phyloP scores from a whole-genome alignment of 1,284 basidiomycete species.

The Boletus sp. region DNA sequence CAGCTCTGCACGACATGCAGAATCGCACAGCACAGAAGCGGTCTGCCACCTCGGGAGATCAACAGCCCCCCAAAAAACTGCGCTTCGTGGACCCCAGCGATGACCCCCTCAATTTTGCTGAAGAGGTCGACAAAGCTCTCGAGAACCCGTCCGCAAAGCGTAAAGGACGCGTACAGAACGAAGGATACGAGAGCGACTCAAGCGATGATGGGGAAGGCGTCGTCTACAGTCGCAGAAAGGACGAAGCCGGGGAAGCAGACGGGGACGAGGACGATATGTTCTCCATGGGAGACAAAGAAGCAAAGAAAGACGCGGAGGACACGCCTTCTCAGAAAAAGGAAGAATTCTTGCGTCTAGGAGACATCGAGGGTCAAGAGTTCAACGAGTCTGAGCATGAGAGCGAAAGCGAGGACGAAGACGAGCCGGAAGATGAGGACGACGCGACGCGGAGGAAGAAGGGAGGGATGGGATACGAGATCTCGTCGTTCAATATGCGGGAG shows the following conservation, averaged over 20 bases:
- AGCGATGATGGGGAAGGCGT: conserved; percentile 91
- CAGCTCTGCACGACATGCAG: conserved; percentile 39
- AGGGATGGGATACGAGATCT: conserved; percentile 92
- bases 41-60: conserved; percentile 46
- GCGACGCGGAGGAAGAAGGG: conserved; percentile 69
- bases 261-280: conserved; percentile 91
- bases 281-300: conserved; percentile 59
- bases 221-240: conserved; percentile 70
- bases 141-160: conserved; percentile 59
- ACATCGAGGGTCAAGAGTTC: conserved; percentile 96
- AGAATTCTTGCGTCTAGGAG: conserved; percentile 80
- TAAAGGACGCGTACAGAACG: conserved; percentile 72
- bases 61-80: conserved; percentile 61
- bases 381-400: conserved; percentile 50
- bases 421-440: conserved; percentile 79
- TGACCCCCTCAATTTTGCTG: conserved; percentile 70
- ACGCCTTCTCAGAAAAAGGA: conserved; percentile 54
- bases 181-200: conserved; percentile 94
- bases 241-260: conserved; percentile 40
- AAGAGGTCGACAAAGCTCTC: conserved; percentile 70
- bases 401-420: conserved; percentile 51
- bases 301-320: conserved; percentile 38
- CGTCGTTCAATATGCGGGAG: conserved; percentile 98
- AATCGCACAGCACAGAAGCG: conserved; percentile 56
- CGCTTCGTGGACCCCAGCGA: conserved; percentile 77